Conservation (phyloP, 176 grass and related monocot species). For the Thinopyrum elongatum region DNA sequence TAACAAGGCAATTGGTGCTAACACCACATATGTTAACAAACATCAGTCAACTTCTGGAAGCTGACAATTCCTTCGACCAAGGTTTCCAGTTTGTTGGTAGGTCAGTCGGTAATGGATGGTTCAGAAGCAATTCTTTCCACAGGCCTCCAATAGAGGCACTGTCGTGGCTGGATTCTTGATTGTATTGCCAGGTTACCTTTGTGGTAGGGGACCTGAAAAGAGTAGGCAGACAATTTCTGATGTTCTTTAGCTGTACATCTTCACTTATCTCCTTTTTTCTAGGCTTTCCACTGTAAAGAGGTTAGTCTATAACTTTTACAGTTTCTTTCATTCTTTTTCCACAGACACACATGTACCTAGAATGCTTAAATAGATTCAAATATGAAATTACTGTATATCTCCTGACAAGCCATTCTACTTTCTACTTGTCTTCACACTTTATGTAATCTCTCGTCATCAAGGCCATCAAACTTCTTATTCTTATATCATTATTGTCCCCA, state of each 20-base stretch:
- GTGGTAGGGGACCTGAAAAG: constrained; percentile 23
- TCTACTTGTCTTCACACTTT: constrained; percentile 22
- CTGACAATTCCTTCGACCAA: constrained; percentile 18
- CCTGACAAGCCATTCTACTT: constrained; percentile 20
- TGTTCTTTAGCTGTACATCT: constrained; percentile 38
- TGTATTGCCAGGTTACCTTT: constrained; percentile 22
- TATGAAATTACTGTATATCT: constrained; percentile 39
- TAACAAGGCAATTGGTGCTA: constrained; percentile 42
- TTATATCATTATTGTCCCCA: constrained; percentile 32
- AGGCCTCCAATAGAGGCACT: constrained; percentile 41
- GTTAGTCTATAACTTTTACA: constrained; percentile 47
- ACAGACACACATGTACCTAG: constrained; percentile 52
- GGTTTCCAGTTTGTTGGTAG: constrained; percentile 18
- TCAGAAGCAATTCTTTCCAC: constrained; percentile 47
- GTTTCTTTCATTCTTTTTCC: constrained; percentile 61
- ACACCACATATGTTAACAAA: constrained; percentile 46
- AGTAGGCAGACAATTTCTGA: constrained; percentile 41
- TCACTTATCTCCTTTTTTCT: constrained; percentile 42
- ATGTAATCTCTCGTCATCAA: constrained; percentile 25
- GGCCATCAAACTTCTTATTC: constrained; percentile 19
- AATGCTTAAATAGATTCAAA: constrained; percentile 44
- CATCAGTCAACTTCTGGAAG: constrained; percentile 51
- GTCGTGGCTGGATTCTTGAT: constrained; percentile 41
- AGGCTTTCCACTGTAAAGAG: constrained; percentile 45
- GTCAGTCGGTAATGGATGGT: constrained; percentile 26